Evolutionary conservation across 495 filamentous ascomycete genomes (phyloP).

Genomic region (Massariosphaeria phaeospora): DNA sequence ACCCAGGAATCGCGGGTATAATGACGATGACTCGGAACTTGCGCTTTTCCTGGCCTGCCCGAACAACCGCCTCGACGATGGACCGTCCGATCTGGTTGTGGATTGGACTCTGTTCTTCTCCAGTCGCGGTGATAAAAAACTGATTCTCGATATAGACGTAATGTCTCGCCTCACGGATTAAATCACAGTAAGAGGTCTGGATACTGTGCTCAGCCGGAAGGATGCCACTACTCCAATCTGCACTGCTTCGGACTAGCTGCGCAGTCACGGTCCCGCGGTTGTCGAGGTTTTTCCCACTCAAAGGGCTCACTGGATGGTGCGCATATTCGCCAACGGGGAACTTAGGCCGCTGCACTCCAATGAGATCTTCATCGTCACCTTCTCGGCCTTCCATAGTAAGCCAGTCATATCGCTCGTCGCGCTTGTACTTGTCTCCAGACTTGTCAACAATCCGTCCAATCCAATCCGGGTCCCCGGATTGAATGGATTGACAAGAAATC

Average conservation of each 20-base stretch:
- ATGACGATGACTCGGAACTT: constrained; percentile 89
- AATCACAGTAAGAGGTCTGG: constrained; percentile 82
- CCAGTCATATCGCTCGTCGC: constrained; percentile 74
- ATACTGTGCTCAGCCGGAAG: constrained; percentile 76
- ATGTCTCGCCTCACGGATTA: constrained; percentile 79
- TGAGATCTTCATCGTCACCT: constrained; percentile 71
- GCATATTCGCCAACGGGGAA: constrained; percentile 83
- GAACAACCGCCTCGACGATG: constrained; percentile 84
- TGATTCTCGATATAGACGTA: constrained; percentile 98
- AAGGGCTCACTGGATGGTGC: constrained; percentile 66
- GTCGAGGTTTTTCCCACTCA: constrained; percentile 51
- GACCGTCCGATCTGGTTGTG: constrained; percentile 81
- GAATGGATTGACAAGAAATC: too few relatives aligned
- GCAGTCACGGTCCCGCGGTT: constrained; percentile 69
- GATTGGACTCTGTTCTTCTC: constrained; percentile 76
- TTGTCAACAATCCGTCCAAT: too few relatives aligned
- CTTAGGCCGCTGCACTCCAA: constrained; percentile 80
- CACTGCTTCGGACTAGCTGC: constrained; percentile 79
- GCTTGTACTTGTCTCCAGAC: constrained; percentile 99
- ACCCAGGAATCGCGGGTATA: constrained; percentile 87
- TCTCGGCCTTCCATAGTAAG: constrained; percentile 73
- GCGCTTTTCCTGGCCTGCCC: constrained; percentile 73
- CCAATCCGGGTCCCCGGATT: too few relatives aligned
- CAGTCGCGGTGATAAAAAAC: constrained; percentile 85
- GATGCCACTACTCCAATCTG: constrained; percentile 95